These are phyloP conservation scores for Myriangium duriaei DNA, from an alignment of 2,329 filamentous ascomycete species.

Conservation along the genomic window DNA sequence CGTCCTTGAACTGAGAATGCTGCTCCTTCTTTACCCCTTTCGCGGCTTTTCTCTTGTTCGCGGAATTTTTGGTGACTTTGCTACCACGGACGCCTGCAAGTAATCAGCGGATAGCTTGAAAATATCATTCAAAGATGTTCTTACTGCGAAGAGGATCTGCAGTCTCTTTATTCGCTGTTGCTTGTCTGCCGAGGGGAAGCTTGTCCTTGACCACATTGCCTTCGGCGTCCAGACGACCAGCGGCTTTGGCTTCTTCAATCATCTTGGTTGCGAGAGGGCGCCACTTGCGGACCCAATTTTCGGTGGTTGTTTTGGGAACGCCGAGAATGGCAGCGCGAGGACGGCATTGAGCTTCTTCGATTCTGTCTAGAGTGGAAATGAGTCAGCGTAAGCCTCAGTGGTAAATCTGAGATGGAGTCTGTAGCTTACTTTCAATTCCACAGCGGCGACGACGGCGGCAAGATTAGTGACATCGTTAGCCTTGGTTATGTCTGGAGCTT, in stretches of 20 bases:
- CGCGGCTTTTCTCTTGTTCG: neutral
- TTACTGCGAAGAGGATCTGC: neutral
- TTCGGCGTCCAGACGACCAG: conserved; percentile 1
- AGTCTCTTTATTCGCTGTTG: neutral
- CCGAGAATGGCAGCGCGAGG: neutral
- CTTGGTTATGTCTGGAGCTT: no score
- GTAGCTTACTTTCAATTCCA: neutral
- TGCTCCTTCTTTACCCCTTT: neutral
- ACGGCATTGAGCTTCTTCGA: no score
- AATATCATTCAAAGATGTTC: no score
- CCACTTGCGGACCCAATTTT: conserved; percentile 2
- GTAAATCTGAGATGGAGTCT: no score
- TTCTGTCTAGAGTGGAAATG: no score
- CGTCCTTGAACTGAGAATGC: neutral
- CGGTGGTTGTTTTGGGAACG: conserved; percentile 1
- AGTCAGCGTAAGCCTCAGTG: no score
- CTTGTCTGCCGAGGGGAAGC: neutral
- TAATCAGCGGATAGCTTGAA: no score
- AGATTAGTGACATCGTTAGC: no score
- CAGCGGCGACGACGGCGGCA: no score
- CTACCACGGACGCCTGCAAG: neutral
- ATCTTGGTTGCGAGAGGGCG: neutral
- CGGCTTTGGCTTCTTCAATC: neutral
- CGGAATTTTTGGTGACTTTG: neutral
- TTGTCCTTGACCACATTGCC: neutral